These are phyloP conservation scores for Vaccinium corymbosum DNA, from an alignment of 148 eudicot species.

Conservation along the genomic window DNA sequence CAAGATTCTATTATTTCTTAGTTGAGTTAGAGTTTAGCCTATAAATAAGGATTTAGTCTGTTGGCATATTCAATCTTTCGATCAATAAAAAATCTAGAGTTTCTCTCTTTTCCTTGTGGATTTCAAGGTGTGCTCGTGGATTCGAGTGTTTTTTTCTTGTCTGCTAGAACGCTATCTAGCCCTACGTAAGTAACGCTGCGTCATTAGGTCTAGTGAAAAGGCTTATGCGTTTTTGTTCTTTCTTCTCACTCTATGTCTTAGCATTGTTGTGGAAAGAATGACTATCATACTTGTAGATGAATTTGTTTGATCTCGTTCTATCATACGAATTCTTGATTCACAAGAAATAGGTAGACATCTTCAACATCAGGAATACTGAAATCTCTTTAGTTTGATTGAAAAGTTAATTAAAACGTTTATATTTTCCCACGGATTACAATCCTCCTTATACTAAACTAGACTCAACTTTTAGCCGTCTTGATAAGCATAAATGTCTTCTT, in stretches of 20 bases:
- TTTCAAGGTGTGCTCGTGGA: no score
- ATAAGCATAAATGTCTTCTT: background rate
- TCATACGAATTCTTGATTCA: background rate
- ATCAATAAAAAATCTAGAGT: no score
- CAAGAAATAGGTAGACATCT: background rate
- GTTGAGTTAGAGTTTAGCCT: no score
- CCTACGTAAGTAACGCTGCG: no score
- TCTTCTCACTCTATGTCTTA: background rate
- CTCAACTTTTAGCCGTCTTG: background rate
- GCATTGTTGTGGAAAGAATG: background rate
- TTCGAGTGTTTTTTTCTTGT: no score
- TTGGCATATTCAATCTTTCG: no score
- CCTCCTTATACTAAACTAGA: background rate
- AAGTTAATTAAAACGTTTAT: background rate
- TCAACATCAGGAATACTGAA: background rate
- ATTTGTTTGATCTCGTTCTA: background rate
- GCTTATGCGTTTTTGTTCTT: background rate
- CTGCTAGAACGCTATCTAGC: no score
- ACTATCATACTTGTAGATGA: background rate
- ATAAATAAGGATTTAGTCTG: no score
- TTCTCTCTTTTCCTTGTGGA: no score
- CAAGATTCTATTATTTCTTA: no score
- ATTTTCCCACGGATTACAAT: background rate
- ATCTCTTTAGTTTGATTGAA: background rate
- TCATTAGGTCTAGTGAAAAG: background rate